phyloP scores from a whole-genome alignment of 352 stramenopile species.

The Pythium rishiriense region DNA sequence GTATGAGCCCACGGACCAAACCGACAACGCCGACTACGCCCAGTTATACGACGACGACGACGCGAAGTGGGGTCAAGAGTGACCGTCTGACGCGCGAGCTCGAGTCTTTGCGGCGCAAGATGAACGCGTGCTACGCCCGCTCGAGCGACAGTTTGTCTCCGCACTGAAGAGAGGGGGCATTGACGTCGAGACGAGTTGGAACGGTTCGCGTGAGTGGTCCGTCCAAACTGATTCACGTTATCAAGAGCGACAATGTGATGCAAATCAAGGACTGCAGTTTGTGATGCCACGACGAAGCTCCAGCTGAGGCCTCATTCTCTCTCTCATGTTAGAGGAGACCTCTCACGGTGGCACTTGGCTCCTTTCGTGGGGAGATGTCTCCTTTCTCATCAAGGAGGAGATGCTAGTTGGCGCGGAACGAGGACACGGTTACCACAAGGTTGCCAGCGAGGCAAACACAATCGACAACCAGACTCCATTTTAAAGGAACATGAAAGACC shows the following conservation, averaged over 20 bases:
- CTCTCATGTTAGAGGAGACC: too few relatives aligned
- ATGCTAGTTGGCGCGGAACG: background rate
- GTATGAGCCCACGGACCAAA: background rate
- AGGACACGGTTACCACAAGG: too few relatives aligned
- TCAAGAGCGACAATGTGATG: too few relatives aligned
- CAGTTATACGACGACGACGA: background rate
- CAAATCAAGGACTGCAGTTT: too few relatives aligned
- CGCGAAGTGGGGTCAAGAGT: conserved; percentile 16
- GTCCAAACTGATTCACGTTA: too few relatives aligned
- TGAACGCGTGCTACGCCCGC: conserved; percentile 46
- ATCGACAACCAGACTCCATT: too few relatives aligned
- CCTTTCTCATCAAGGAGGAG: conserved; percentile 7
- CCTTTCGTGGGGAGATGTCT: background rate
- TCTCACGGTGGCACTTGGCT: background rate
- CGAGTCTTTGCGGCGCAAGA: conserved; percentile 47
- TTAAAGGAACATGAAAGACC: too few relatives aligned
- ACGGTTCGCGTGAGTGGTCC: too few relatives aligned
- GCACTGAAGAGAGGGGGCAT: background rate
- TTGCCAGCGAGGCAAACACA: too few relatives aligned
- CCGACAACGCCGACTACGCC: background rate
- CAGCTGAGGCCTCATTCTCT: too few relatives aligned
- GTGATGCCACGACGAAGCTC: background rate
- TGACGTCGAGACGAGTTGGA: too few relatives aligned
- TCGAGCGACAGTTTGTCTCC: background rate
- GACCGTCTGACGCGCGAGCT: conserved; percentile 55